These are phyloP conservation scores for Hypholoma fasciculare DNA, from an alignment of 768 basidiomycete species.

Conservation along the genomic window DNA sequence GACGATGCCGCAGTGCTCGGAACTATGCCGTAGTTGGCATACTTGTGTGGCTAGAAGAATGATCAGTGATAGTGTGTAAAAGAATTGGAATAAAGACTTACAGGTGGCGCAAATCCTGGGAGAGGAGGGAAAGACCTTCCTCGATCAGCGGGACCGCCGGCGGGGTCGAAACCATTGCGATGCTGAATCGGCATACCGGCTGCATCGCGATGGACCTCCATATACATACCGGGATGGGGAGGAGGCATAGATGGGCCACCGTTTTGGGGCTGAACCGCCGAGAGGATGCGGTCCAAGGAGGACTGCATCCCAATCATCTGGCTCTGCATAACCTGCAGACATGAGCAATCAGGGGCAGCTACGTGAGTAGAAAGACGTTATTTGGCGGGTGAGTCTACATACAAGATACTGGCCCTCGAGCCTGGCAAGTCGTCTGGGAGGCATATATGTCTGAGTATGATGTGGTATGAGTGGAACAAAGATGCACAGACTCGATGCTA, in stretches of 20 bases:
- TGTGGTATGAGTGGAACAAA: constrained; percentile 5
- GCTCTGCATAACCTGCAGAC: constrained; percentile 78
- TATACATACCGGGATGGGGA: constrained; percentile 35
- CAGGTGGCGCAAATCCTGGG: constrained; percentile 90
- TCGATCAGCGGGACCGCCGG: constrained; percentile 30
- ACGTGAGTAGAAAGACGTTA: not conserved
- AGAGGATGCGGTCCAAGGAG: constrained; percentile 79
- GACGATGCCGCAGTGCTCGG: constrained; percentile 82
- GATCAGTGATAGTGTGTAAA: constrained; percentile 9
- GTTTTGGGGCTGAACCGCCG: constrained; percentile 55
- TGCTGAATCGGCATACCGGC: constrained; percentile 32
- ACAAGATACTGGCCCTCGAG: constrained; percentile 88
- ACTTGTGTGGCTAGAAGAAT: constrained; percentile 72
- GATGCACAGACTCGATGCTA: constrained; percentile 67
- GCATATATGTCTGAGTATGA: constrained; percentile 19
- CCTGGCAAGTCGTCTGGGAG: constrained; percentile 70
- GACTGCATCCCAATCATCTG: constrained; percentile 96
- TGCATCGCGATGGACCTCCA: constrained; percentile 30
- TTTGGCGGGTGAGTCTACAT: constrained; percentile 18
- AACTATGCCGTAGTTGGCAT: constrained; percentile 88
- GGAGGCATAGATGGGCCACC: constrained; percentile 30
- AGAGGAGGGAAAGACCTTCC: constrained; percentile 72
- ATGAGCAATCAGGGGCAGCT: not conserved
- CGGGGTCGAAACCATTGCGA: constrained; percentile 41
- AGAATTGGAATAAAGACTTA: constrained; percentile 35